Evolutionary conservation across 495 filamentous ascomycete genomes (phyloP), one percentile per base, ranked within the genome.

Genomic region (Hypoxylon fragiforme): DNA sequence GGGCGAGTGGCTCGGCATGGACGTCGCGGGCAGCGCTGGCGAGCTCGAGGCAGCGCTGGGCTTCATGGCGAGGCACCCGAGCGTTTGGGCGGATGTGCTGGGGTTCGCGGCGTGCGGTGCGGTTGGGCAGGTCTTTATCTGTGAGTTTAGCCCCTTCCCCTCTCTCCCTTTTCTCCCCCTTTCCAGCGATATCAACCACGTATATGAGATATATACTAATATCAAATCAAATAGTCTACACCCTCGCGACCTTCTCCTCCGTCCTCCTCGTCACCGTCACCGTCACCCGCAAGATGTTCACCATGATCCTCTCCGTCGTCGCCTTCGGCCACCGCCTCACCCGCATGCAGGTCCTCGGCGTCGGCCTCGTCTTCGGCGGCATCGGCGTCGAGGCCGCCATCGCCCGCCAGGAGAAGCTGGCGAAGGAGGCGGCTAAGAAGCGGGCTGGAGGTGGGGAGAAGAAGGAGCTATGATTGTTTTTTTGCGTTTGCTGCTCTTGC

Each of bases 201-300:
- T n/a, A n/a, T n/a, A n/a, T n/a, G n/a, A n/a, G n/a, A n/a, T n/a
- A n/a, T n/a, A n/a, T n/a, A n/a, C n/a, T n/a, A n/a, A n/a, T n/a
- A 35, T 13, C 6, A 18, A 37, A n/a, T 5, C 3, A n/a, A n/a
- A 31, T 26, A 89, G 83, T 96, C 79, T 91, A 96, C 73, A 96
- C 95, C 0, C 81, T 98, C 28, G 86, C 89, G 11, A 86, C 86
- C 30, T 98, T 98, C 74, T 94, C 89, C 26, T 91, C 87, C 7
- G 77, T 98, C 48, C 79, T 97, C 42, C 84, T 98, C 20, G 94
- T 97, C 9, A 98, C 94, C 7, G 91, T 98, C 0, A 98, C 92
- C 1, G 94, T 98, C 8, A 98, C 94, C 36, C 79, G 94, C 57
- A 98, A 98, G 76, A 98, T 98, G 95, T 79, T 97, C 66, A 97